Base-by-base conservation (phyloP, 805 yeast genomes). In the Hanseniaspora clermontiae region DNA sequence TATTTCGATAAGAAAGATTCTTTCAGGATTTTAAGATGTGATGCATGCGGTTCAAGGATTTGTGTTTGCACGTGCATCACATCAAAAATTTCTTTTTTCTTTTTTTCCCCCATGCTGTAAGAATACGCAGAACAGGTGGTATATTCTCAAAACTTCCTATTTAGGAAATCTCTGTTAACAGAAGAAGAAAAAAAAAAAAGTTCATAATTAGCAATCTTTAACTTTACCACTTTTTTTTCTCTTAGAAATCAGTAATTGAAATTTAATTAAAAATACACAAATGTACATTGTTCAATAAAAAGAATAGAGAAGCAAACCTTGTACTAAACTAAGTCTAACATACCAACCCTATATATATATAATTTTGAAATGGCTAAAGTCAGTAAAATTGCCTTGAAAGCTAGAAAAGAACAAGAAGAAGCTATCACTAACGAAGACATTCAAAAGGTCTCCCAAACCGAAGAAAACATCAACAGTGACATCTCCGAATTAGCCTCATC, bases 351-450 rank as follows among this genome's bases (percentile, higher is more conserved):
- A 45, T 19, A 43, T 10, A 19, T 29, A 24, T 24, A 17, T 14
- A 38, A 32, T 34, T 36, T 24, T 4, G 38, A 19, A 19, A 55
- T 55, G 57, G 52, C 57, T 43, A 49, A 43, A 38, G 50, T 40
- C 20, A 49, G 49, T 17, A 55, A 55, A 55, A 45, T 37, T 27
- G 55, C 49, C 27, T 39, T 45, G 31, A 51, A 27, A 43, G 55
- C 50, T 43, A 24, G 39, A 51, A 42, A 51, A 20, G 45, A 37
- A 43, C 34, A 53, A 53, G 45, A 38, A 45, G 59, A 61, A 59
- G 58, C 60, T 49, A 50, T 59, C 57, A 59, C 65, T 57, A 58
- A 63, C 52, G 52, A 56, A 34, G 57, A 36, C 27, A 38, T 53
- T 10, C 27, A 52, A 49, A 51, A 49, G 15, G 55, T 43, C 29